Evolutionary conservation across 169 alveolate genomes (phyloP), one percentile per base, ranked within the genome.

Genomic region (Eimeria necatrix): DNA sequence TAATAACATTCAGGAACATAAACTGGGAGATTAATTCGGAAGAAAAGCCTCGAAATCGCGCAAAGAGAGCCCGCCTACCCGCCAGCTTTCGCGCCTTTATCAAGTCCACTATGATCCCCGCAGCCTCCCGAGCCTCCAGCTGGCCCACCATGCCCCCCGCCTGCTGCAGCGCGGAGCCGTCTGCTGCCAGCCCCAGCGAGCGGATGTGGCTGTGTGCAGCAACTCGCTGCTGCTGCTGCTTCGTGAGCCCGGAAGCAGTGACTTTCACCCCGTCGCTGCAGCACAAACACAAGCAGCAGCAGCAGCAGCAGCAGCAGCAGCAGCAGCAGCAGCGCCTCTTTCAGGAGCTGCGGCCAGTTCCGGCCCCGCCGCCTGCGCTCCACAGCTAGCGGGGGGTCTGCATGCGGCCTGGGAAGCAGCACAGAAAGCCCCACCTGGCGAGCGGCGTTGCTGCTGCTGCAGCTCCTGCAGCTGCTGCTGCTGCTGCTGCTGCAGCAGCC

Each of bases 91-190:
- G 99, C 24, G 99, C 95, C 95, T 98, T 99, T 95, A 99, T 99
- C 95, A 99, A 97, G 91, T 99, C 99, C 41, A 99, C 99, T 18
- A 99, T 99, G 74, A 99, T 96, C 85, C 99, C 99, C 4, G 99
- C 99, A 5, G 99, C 99, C 97, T 99, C 99, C 94, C 99, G 97
- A 24, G 99, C 99, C 96, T 98, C 98, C 97, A 97, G 98, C 96
- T 99, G 99, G 49, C 99, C 99, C 73, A 99, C 99, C 93, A 99
- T 97, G 32, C 99, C 99, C 10, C 94, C 95, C 53, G 88, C 94
- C 61, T 64, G 96, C 61, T 59, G 99, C 97, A 91, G 96, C 73
- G 96, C 99, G 0, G 97, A 74, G 48, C 98, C 99, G 95, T 98
- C 99, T 89, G 99, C 99, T 78, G 98, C 97, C 48, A 99, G 98